Conservation (phyloP, 2,329 filamentous ascomycete genomes). For the Bertia moriformis region DNA sequence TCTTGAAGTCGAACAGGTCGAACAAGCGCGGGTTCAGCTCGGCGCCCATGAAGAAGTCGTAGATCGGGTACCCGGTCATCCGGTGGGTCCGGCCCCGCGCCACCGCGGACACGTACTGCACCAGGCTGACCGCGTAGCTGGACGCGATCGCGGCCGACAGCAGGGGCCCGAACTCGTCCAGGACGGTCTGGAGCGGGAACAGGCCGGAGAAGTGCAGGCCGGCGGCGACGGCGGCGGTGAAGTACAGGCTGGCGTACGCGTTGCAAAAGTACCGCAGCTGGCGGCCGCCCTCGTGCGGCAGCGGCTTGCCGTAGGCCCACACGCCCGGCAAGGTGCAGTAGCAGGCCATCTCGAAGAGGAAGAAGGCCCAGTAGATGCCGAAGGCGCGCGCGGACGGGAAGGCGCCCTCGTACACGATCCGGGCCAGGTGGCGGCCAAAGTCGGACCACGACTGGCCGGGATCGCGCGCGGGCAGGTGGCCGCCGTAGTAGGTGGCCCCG, state of each 20-base stretch:
- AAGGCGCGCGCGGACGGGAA: constrained; percentile 53
- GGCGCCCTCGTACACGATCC: constrained; percentile 48
- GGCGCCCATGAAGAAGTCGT: constrained; percentile 84
- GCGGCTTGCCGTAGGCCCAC: constrained; percentile 50
- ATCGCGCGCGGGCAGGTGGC: constrained; percentile 42
- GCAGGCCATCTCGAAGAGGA: constrained; percentile 47
- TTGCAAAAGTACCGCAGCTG: constrained; percentile 61
- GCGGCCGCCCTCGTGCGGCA: constrained; percentile 50
- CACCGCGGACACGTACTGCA: constrained; percentile 55
- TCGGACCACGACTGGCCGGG: constrained; percentile 36
- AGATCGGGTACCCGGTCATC: constrained; percentile 64
- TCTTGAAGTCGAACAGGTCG: constrained; percentile 75
- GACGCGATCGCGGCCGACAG: constrained; percentile 61
- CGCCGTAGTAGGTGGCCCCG: constrained; percentile 58
- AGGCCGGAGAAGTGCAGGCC: constrained; percentile 47
- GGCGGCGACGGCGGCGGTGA: constrained; percentile 41
- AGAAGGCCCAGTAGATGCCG: constrained; percentile 61
- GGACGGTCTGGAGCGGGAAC: constrained; percentile 58
- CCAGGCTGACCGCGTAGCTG: constrained; percentile 48
- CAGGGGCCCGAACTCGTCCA: constrained; percentile 60
- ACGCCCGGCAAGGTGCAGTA: constrained; percentile 57
- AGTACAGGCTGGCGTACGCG: constrained; percentile 53
- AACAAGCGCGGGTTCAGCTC: constrained; percentile 74
- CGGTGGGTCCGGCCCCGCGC: constrained; percentile 49
- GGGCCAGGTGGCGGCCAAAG: constrained; percentile 41